Evolutionary conservation across 306 rosid genomes (phyloP).

Genomic region (Hippophae gyantsensis): DNA sequence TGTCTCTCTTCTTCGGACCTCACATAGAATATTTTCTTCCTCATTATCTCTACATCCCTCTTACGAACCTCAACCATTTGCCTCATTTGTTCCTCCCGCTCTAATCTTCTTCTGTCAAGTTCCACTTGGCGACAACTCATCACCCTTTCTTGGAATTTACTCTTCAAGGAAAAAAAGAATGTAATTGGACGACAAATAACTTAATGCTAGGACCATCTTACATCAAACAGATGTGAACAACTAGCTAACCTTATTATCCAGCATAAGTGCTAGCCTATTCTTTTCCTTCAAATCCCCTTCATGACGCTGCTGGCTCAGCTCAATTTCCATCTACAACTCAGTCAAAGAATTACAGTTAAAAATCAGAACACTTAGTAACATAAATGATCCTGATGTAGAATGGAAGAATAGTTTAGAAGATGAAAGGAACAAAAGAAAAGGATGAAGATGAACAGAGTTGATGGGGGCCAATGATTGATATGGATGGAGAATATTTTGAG

Average conservation of each 20-base stretch:
- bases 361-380: background rate
- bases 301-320: conserved; percentile 69
- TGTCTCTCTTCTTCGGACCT: conserved; percentile 70
- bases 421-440: background rate
- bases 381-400: background rate
- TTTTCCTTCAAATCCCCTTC: conserved; percentile 87
- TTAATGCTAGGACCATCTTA: background rate
- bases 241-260: conserved; percentile 51
- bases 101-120: conserved; percentile 48
- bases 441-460: too few species aligned
- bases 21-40: conserved; percentile 72
- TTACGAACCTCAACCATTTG: conserved; percentile 56
- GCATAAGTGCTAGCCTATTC: conserved; percentile 61
- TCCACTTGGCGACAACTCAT: conserved; percentile 59
- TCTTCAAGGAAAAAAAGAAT: conserved; percentile 28
- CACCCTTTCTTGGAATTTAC: conserved; percentile 52
- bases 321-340: conserved; percentile 69
- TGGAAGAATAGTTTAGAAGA: background rate
- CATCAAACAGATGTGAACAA: background rate
- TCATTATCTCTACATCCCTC: conserved; percentile 53
- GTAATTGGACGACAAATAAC: background rate
- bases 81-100: conserved; percentile 57
- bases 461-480: background rate
- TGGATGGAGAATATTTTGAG: background rate
- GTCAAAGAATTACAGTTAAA: background rate